phyloP scores from a whole-genome alignment of 192 early-diverging fungal genomes.

The Entomortierella lignicola region DNA sequence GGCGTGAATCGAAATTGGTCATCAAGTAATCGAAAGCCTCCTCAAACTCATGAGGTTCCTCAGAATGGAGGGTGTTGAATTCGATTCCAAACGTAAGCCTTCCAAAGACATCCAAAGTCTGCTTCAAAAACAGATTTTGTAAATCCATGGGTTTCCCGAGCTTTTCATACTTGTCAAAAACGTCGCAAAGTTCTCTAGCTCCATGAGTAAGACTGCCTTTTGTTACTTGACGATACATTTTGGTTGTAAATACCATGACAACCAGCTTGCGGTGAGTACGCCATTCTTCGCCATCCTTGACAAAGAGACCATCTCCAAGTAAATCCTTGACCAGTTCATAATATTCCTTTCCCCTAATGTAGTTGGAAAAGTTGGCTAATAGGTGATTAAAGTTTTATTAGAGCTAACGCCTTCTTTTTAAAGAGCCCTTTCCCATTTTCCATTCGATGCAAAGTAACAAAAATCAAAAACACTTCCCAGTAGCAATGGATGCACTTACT shows the following conservation, averaged over 20 bases:
- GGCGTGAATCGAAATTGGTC: slow-evolving; percentile 21
- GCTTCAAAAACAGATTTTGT: slow-evolving; percentile 54
- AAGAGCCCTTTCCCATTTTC: too few relatives aligned
- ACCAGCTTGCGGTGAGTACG: slow-evolving; percentile 59
- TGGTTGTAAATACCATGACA: slow-evolving; percentile 39
- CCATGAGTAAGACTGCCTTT: slow-evolving; percentile 18
- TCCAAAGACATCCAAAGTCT: slow-evolving; percentile 56
- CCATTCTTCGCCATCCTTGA: slow-evolving; percentile 65
- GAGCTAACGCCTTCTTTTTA: too few relatives aligned
- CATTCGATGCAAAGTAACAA: too few relatives aligned
- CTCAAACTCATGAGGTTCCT: slow-evolving; percentile 52
- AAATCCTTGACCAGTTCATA: slow-evolving; percentile 42
- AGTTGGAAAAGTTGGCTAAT: slow-evolving; percentile 45
- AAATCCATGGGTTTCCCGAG: slow-evolving; percentile 41
- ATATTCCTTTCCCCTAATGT: slow-evolving; percentile 46
- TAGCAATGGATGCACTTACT: too few relatives aligned
- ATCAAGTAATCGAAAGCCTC: slow-evolving; percentile 65
- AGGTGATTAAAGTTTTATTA: neutral
- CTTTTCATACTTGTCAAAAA: slow-evolving; percentile 13
- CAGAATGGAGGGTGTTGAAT: slow-evolving; percentile 12
- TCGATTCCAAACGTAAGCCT: slow-evolving; percentile 49
- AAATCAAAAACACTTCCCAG: too few relatives aligned
- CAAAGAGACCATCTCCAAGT: slow-evolving; percentile 71
- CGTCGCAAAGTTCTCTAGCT: slow-evolving; percentile 12
- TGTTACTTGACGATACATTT: slow-evolving; percentile 38